phyloP scores from a whole-genome alignment of 257 asterid species.

The Schizonepeta tenuifolia region DNA sequence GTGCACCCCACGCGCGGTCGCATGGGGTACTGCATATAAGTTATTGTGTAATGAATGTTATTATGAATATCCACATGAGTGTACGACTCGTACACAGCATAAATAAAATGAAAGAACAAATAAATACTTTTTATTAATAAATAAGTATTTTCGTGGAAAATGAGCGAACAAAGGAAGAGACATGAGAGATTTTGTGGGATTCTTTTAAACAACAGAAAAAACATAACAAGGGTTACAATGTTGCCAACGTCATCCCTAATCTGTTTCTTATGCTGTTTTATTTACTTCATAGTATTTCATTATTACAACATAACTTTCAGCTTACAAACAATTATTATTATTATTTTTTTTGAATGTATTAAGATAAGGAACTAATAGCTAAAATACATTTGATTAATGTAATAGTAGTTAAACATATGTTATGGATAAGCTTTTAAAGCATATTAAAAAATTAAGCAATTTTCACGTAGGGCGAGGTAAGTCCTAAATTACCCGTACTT shows the following conservation, averaged over 20 bases:
- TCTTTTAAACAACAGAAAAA: conserved; percentile 33
- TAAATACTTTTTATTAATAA: not conserved
- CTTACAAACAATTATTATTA: not conserved
- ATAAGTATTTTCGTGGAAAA: not conserved
- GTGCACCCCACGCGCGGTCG: no score
- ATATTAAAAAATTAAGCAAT: no score
- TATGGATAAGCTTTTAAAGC: no score
- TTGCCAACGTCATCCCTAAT: not conserved
- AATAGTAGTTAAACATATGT: not conserved
- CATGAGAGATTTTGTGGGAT: conserved; percentile 36
- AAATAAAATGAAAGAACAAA: not conserved
- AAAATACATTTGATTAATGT: not conserved
- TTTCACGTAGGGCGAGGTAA: no score
- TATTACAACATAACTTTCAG: not conserved
- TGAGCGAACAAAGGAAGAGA: conserved; percentile 23
- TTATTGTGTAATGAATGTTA: no score
- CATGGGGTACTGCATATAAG: no score
- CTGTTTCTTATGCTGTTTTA: conserved; percentile 37
- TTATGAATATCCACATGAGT: not conserved
- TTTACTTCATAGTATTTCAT: conserved; percentile 4
- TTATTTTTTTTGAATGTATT: no score
- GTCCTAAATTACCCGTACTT: no score
- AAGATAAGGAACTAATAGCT: not conserved
- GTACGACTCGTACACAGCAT: not conserved
- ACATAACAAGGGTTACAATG: conserved; percentile 28